Base-by-base conservation (phyloP, 163 green algal genomes). In the Picocystis sp. region DNA sequence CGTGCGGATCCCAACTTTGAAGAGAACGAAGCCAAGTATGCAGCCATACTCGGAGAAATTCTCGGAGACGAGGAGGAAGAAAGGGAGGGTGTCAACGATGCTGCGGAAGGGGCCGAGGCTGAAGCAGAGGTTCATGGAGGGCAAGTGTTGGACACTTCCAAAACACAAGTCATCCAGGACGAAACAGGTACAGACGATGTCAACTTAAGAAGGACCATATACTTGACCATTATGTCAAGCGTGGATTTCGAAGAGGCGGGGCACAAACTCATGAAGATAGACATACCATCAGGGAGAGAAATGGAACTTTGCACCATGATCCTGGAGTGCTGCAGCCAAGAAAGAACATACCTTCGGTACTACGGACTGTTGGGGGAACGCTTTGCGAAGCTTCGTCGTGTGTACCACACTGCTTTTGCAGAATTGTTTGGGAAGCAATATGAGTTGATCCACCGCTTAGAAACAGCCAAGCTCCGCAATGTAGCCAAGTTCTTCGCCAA, bases 391-490 rank as follows among this genome's bases (percentile, higher is more conserved):
- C 55, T 93, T n/a, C 69, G 76, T 17, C 57, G 66, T 1, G 62
- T 62, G 25, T 97, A 89, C 62, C 70, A 80, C 56, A 47, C 63
- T 49, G 38, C 21, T 33, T 77, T 77, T 34, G 68, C 71, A 38
- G 46, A 64, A 14, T 64, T 57, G 35, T 77, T 77, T 23, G 47
- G 60, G 52, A 72, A 76, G 50, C 84, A 94, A 75, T 92, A 93
- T 60, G 29, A 55, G 35, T 65, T 90, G 25, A 89, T 93, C 57
- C 85, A 93, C 66, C 66, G 89, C 22, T 77, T 98, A 46, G 90
- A 97, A 69, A 98, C 90, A 53, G 94, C 93, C 82, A 98, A 98
- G 83, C 80, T 98, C 60, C 79, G 90, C 58, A 98, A 98, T 70
- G 81, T 93, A 47, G 83, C 89, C 51, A 92, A 89, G 62, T 76